Conservation (phyloP, 2,329 filamentous ascomycete species). For the Atkinsonella texensis region DNA sequence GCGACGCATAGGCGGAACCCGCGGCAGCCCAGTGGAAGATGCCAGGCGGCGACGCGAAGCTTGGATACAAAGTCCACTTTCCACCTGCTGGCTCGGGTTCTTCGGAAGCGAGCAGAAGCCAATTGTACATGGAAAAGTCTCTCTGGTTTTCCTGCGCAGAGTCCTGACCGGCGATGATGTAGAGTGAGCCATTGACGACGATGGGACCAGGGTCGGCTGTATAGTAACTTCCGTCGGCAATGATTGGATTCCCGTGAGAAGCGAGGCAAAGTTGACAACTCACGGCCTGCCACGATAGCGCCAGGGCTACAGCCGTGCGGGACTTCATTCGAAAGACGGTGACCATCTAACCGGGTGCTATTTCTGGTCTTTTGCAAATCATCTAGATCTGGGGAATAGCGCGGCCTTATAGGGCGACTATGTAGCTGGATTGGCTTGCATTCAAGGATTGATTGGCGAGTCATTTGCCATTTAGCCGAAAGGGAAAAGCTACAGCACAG, state of each 20-base stretch:
- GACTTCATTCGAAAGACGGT: neutral
- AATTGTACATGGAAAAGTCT: neutral
- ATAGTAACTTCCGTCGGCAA: neutral
- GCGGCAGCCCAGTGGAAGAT: neutral
- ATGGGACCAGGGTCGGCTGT: constrained; percentile 1
- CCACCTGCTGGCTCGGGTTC: neutral
- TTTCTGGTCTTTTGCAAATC: too few relatives aligned
- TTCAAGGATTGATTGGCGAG: too few relatives aligned
- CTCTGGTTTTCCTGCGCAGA: neutral
- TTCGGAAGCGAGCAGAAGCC: neutral
- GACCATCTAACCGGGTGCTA: too few relatives aligned
- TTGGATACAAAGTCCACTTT: neutral
- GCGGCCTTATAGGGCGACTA: too few relatives aligned
- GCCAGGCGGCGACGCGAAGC: neutral
- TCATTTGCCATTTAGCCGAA: too few relatives aligned
- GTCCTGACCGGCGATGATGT: neutral
- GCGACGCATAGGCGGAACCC: neutral
- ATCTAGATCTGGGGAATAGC: too few relatives aligned
- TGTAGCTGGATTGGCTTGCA: neutral
- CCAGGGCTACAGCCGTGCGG: neutral
- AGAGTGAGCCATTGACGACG: neutral
- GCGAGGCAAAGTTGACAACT: neutral
- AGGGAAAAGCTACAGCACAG: too few relatives aligned
- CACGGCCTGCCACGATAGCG: neutral
- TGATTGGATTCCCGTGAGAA: neutral